Base-by-base conservation (phyloP, 768 basidiomycete species). In the Rhodosporidiobolus sp. region DNA sequence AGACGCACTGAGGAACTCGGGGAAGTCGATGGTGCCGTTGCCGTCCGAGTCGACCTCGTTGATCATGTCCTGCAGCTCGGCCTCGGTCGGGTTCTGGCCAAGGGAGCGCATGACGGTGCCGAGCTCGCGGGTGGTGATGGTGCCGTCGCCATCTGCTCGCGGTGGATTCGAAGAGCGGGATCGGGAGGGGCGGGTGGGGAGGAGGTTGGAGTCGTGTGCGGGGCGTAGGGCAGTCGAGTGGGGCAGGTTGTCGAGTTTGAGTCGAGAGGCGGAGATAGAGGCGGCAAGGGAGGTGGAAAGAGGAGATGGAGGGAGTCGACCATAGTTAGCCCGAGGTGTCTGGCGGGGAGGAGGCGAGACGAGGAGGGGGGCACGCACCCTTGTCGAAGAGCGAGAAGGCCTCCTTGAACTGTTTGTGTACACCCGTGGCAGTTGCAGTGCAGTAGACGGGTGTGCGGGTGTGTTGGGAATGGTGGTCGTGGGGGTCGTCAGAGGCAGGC, bases 21-120 rank as follows among this genome's bases (percentile, higher is more conserved):
- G 88, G 81, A 85, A 90, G 83, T 94, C 92, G 82, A 93, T 92
- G 70, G 88, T 90, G 72, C 90, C 90, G 81, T 92, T 92, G 63
- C 89, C 89, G 80, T 92, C 91, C 20, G 90, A 89, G 81, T 92
- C 90, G 65, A 93, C 92, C 82, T 93, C 92, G 84, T 91, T 92
- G 86, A 94, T 92, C 92, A 94, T 93, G 83, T 93, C 92, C 81
- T 90, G 89, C 55, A 94, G 84, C 82, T 94, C 92, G 0, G 89
- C 90, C 79, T 94, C 90, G 35, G 92, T 92, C 1, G 92, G 92
- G 83, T 92, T 94, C 84, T 93, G 92, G 38, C 92, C 92, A 35
- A 94, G 84, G 58, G 90, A 92, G 75, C 92, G 88, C 92, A 94
- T 94, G 76, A 94, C 91, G 59, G 91, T 92, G 70, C 92, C 92